These are phyloP conservation scores for Xylaria nigripes DNA, from an alignment of 495 filamentous ascomycete species.

Conservation along the genomic window DNA sequence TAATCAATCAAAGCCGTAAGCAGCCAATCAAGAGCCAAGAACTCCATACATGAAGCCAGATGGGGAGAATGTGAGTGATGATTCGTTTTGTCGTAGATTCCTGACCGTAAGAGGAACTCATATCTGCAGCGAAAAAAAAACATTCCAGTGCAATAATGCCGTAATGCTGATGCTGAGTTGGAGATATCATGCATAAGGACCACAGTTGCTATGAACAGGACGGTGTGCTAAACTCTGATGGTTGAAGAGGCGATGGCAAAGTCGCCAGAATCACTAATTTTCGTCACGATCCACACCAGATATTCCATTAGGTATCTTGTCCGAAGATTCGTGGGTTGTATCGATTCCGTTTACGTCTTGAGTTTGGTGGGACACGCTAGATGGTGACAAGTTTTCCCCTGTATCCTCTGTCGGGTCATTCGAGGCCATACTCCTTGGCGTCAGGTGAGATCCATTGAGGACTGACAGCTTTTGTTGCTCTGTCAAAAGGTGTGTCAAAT, in stretches of 20 bases:
- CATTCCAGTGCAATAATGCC: slow-evolving; percentile 10
- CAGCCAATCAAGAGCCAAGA: slow-evolving; percentile 21
- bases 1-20: slow-evolving; percentile 15
- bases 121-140: slow-evolving; percentile 7
- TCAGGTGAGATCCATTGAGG: slow-evolving; percentile 20
- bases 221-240: neutral
- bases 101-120: slow-evolving; percentile 21
- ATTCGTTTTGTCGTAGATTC: slow-evolving; percentile 18
- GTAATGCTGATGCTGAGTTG: slow-evolving; percentile 9
- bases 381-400: slow-evolving; percentile 19
- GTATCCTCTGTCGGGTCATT: slow-evolving; percentile 21
- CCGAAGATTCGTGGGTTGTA: slow-evolving; percentile 17
- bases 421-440: slow-evolving; percentile 26
- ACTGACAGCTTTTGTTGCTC: slow-evolving; percentile 26
- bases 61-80: slow-evolving; percentile 18
- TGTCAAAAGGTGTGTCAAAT: slow-evolving; percentile 31
- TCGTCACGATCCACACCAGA: slow-evolving; percentile 6
- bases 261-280: slow-evolving; percentile 6
- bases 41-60: slow-evolving; percentile 26
- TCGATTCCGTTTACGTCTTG: slow-evolving; percentile 20
- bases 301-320: slow-evolving; percentile 16
- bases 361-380: slow-evolving; percentile 13
- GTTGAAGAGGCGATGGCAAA: neutral
- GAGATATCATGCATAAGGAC: slow-evolving; percentile 17
- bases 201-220: slow-evolving; percentile 5